Evolutionary conservation across 139 green algal species (phyloP).

Genomic region (Coccomyxa sp.): DNA sequence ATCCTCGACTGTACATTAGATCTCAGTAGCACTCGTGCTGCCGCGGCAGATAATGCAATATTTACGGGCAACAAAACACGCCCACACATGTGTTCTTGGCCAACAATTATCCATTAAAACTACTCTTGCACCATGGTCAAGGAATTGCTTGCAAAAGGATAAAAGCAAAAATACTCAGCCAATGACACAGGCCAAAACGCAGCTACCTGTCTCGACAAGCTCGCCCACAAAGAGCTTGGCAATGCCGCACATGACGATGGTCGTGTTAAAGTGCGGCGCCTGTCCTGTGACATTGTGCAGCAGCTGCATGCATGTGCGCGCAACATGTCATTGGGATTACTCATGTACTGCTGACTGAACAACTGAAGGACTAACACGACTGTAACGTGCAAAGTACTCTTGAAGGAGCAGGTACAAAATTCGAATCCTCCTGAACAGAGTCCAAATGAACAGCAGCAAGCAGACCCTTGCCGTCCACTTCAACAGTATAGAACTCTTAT

Average conservation of each 20-base stretch:
- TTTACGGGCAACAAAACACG: too few species aligned
- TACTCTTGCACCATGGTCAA: not conserved
- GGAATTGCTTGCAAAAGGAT: not conserved
- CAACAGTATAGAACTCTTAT: not conserved
- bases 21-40: too few species aligned
- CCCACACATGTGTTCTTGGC: too few species aligned
- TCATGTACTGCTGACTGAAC: not conserved
- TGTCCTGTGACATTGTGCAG: conserved; percentile 33
- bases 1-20: too few species aligned
- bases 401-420: not conserved
- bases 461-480: not conserved
- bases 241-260: conserved; percentile 62
- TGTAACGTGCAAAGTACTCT: too few species aligned
- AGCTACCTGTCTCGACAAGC: conserved; percentile 59
- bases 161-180: not conserved
- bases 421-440: not conserved
- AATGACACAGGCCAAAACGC: not conserved
- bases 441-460: not conserved
- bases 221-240: conserved; percentile 78
- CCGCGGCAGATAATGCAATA: too few species aligned
- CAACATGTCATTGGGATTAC: not conserved
- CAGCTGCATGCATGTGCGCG: conserved; percentile 21
- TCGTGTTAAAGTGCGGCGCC: conserved; percentile 28
- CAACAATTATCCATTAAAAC: too few species aligned
- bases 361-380: not conserved